These are phyloP conservation scores for Colletotrichum tropicicola DNA, from an alignment of 2,329 filamentous ascomycete species.

Conservation along the genomic window DNA sequence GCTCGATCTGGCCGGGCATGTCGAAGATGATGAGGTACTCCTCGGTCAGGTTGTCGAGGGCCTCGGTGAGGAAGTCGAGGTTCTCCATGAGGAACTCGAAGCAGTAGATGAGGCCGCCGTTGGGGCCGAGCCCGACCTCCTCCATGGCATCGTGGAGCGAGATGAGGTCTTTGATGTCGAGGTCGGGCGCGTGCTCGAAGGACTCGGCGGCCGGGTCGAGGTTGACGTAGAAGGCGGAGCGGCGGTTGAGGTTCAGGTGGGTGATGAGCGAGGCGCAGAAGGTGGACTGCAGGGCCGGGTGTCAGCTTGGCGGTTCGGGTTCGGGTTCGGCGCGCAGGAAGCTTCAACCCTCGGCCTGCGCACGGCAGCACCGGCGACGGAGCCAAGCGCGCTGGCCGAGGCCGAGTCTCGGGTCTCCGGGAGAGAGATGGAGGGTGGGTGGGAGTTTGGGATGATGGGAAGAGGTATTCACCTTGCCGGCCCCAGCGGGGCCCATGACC, in stretches of 20 bases:
- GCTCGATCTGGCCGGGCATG: constrained; percentile 98
- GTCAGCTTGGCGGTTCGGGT: background rate
- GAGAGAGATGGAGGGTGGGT: background rate
- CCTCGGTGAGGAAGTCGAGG: constrained; percentile 88
- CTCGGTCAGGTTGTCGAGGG: constrained; percentile 85
- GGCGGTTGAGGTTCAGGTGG: constrained; percentile 87
- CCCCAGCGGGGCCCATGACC: constrained; percentile 95
- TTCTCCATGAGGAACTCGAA: constrained; percentile 97
- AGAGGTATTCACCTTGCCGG: constrained; percentile 75
- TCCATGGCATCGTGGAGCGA: constrained; percentile 97
- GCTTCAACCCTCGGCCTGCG: background rate
- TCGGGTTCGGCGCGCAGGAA: background rate
- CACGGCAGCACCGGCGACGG: background rate
- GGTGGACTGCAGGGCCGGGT: constrained; percentile 75
- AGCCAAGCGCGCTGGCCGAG: background rate
- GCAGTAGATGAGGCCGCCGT: constrained; percentile 94
- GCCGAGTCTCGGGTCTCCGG: background rate
- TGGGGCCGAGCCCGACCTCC: constrained; percentile 88
- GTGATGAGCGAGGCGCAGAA: constrained; percentile 95
- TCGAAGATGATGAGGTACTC: constrained; percentile 98
- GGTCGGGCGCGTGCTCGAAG: constrained; percentile 90
- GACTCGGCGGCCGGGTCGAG: constrained; percentile 95
- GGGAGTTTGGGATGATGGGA: background rate
- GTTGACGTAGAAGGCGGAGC: constrained; percentile 98
- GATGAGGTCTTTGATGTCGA: constrained; percentile 96